Evolutionary conservation across 768 basidiomycete genomes (phyloP), one percentile per base, ranked within the genome.

Genomic region (Boletus coccyginus): DNA sequence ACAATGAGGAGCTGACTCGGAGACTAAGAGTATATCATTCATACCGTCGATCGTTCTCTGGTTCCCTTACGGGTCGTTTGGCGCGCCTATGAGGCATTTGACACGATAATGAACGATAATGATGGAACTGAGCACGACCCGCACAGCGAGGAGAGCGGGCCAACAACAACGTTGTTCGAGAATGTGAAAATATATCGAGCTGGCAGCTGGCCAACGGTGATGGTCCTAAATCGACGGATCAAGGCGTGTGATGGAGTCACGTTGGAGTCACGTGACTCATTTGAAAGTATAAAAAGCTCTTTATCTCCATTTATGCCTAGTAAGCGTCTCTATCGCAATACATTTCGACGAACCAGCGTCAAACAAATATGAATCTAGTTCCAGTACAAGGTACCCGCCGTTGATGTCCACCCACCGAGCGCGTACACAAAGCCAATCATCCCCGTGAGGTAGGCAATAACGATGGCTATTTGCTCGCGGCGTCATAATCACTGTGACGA

Each of bases 71-170:
- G 29, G 77, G 76, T 24, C 75, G 74, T 63, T 85, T 86, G 19
- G 83, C 81, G 56, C 78, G 78, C 73, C 87, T 87, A 67, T 87
- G 86, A 41, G 86, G 86, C 86, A 87, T 87, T 61, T 63, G 54
- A 67, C 57, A 61, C 64, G 64, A 54, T 66, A 66, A 60, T 66
- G 56, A 63, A 61, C 64, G 64, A 54, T 66, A 66, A 60, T 66
- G 56, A 63, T 47, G 64, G 58, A 53, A 35, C 19, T 21, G 32
- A 54, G 41, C 35, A 44, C n/a, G n/a, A 40, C 44, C 49, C 10
- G 11, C 50, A 33, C 50, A 48, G 46, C 50, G 50, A 46, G 39
- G 51, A 35, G 35, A 41, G n/a, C 27, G 31, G 47, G 19, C n/a
- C 38, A 56, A 62, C 12, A 12, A 42, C 54, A 65, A 65, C 55